Evolutionary conservation across 306 rosid genomes (phyloP).

Genomic region (Trifolium pratense): DNA sequence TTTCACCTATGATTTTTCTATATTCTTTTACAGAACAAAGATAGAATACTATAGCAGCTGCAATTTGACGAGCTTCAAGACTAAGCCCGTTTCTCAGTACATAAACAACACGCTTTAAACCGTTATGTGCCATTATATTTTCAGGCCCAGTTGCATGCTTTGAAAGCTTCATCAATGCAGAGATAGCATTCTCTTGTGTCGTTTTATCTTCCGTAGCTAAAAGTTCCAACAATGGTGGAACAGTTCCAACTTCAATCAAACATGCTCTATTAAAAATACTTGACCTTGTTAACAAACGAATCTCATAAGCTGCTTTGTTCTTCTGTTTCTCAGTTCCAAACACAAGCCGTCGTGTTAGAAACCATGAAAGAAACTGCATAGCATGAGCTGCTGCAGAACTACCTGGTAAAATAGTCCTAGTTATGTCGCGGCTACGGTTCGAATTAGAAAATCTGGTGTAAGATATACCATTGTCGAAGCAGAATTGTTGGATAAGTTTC

Average conservation of each 20-base stretch:
- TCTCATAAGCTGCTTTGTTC: conserved; percentile 75
- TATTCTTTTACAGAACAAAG: conserved; percentile 63
- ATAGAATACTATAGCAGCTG: conserved; percentile 75
- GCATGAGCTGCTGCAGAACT: conserved; percentile 61
- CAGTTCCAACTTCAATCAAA: conserved; percentile 61
- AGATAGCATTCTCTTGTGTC: conserved; percentile 61
- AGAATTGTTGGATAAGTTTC: conserved; percentile 63
- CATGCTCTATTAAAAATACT: conserved; percentile 71
- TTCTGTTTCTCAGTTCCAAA: conserved; percentile 61
- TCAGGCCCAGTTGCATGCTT: conserved; percentile 62
- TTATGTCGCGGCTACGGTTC: conserved; percentile 43
- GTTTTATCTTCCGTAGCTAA: conserved; percentile 37
- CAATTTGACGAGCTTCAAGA: conserved; percentile 62
- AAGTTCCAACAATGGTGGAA: conserved; percentile 62
- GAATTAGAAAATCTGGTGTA: background rate
- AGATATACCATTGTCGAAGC: conserved; percentile 49
- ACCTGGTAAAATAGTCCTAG: conserved; percentile 45
- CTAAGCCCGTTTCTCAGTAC: conserved; percentile 60
- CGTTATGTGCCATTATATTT: conserved; percentile 52
- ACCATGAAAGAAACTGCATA: conserved; percentile 59
- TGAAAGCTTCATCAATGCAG: conserved; percentile 77
- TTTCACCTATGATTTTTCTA: conserved; percentile 65
- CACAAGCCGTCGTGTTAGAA: conserved; percentile 55
- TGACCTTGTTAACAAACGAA: conserved; percentile 68
- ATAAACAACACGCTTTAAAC: conserved; percentile 49